Conservation (phyloP, 805 yeast species). For the Candida krabiensis region DNA sequence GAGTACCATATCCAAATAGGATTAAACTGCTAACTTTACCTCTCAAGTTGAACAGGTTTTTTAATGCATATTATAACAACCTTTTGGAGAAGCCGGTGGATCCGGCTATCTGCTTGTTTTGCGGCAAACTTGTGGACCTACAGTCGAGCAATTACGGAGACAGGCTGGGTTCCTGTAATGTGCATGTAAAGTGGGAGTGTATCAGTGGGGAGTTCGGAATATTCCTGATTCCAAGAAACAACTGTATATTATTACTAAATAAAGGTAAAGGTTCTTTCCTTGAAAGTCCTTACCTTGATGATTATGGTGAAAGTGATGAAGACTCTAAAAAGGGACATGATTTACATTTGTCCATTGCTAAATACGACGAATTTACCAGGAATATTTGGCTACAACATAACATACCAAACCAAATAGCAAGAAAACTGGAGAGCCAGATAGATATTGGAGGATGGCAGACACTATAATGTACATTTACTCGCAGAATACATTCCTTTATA, state of each 20-base stretch:
- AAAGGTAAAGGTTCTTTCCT: constrained; percentile 81
- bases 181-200: constrained; percentile 66
- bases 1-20: constrained; percentile 63
- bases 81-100: constrained; percentile 51
- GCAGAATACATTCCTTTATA: too few relatives aligned
- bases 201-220: constrained; percentile 64
- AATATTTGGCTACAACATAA: constrained; percentile 79
- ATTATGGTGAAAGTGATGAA: constrained; percentile 82
- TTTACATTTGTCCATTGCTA: constrained; percentile 55
- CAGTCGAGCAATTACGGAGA: constrained; percentile 61
- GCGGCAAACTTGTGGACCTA: constrained; percentile 68
- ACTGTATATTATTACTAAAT: constrained; percentile 61
- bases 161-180: constrained; percentile 73
- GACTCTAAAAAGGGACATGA: constrained; percentile 73
- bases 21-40: constrained; percentile 68
- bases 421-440: constrained; percentile 73
- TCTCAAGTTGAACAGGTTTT: constrained; percentile 61
- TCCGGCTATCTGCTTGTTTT: constrained; percentile 84
- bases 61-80: constrained; percentile 55
- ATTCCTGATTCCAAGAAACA: constrained; percentile 68
- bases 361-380: constrained; percentile 66
- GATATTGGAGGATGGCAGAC: constrained; percentile 98
- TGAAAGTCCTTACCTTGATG: constrained; percentile 80
- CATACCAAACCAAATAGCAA: constrained; percentile 70
- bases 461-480: constrained; percentile 43